Percentiles rank a stretch among this genome's conserved stretches.
These are phyloP conservation scores for Clathrospora elynae DNA, from an alignment of 2,329 filamentous ascomycete species.

Conservation along the genomic window DNA sequence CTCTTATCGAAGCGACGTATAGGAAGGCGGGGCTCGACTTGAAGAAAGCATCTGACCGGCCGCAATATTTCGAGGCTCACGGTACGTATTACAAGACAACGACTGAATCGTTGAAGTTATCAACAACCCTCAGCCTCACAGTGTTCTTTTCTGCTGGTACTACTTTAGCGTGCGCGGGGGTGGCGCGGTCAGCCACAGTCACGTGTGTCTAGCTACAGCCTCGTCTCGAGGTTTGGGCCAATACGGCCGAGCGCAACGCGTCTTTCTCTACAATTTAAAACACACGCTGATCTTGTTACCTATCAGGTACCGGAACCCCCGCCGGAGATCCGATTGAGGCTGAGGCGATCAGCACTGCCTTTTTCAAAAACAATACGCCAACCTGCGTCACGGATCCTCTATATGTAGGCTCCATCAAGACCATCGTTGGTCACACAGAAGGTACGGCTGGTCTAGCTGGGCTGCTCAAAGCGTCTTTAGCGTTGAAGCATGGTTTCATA, in stretches of 20 bases:
- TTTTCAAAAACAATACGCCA: conserved; percentile 12
- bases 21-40: conserved; percentile 44
- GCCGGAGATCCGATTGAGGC: conserved; percentile 3
- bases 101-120: too few relatives aligned
- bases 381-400: neutral
- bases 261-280: too few relatives aligned
- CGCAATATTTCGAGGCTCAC: conserved; percentile 38
- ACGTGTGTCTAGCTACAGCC: too few relatives aligned
- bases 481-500: conserved; percentile 25
- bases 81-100: too few relatives aligned
- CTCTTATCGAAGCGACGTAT: conserved; percentile 43
- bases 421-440: conserved; percentile 35
- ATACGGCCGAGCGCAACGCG: too few relatives aligned
- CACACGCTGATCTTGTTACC: too few relatives aligned
- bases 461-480: conserved; percentile 47
- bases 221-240: too few relatives aligned
- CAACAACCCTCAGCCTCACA: too few relatives aligned
- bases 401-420: conserved; percentile 32
- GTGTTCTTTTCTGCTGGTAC: too few relatives aligned
- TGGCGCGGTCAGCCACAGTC: too few relatives aligned
- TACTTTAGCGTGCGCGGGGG: too few relatives aligned
- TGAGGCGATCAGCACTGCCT: conserved; percentile 10
- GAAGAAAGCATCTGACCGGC: conserved; percentile 1
- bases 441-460: conserved; percentile 46
- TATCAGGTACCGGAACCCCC: neutral